These are phyloP conservation scores for Pseudocercospora pini-densiflorae DNA, from an alignment of 2,329 filamentous ascomycete genomes.

Conservation along the genomic window DNA sequence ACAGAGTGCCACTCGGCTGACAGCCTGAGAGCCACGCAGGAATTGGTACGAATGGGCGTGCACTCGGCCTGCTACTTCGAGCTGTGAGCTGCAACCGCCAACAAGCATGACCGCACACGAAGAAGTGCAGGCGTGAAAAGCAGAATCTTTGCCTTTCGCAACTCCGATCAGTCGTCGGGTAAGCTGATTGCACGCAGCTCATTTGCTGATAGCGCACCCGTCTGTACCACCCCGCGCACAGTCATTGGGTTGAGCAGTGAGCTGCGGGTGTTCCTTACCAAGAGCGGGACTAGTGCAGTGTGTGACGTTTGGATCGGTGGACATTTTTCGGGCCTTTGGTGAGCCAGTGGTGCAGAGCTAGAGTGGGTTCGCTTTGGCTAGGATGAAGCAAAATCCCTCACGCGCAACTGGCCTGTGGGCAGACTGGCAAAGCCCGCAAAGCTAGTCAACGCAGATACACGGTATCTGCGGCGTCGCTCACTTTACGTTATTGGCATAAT, in stretches of 20 bases:
- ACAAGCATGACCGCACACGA: not conserved
- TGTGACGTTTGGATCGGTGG: constrained; percentile 15
- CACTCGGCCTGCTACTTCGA: not conserved
- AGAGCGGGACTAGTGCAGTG: not conserved
- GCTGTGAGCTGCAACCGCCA: not conserved
- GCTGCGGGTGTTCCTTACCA: constrained; percentile 1
- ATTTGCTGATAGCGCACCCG: constrained; percentile 9
- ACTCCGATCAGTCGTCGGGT: constrained; percentile 7
- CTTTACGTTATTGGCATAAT: constrained; percentile 27
- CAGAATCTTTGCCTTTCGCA: not conserved
- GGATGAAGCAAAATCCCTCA: constrained; percentile 24
- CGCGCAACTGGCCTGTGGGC: not conserved
- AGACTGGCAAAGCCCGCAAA: not conserved
- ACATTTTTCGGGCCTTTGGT: constrained; percentile 19
- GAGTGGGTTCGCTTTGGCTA: constrained; percentile 11
- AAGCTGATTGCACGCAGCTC: constrained; percentile 4
- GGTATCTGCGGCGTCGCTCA: constrained; percentile 20
- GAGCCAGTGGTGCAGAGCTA: constrained; percentile 18
- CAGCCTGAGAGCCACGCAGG: constrained; percentile 1
- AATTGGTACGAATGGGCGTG: not conserved
- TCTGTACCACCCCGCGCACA: not conserved
- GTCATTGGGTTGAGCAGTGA: constrained; percentile 6
- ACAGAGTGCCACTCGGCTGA: not conserved
- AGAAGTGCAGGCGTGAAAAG: no score
- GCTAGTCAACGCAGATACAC: constrained; percentile 10